Evolutionary conservation across 2,329 filamentous ascomycete species (phyloP).

Genomic region (Hypoxylon sp.): DNA sequence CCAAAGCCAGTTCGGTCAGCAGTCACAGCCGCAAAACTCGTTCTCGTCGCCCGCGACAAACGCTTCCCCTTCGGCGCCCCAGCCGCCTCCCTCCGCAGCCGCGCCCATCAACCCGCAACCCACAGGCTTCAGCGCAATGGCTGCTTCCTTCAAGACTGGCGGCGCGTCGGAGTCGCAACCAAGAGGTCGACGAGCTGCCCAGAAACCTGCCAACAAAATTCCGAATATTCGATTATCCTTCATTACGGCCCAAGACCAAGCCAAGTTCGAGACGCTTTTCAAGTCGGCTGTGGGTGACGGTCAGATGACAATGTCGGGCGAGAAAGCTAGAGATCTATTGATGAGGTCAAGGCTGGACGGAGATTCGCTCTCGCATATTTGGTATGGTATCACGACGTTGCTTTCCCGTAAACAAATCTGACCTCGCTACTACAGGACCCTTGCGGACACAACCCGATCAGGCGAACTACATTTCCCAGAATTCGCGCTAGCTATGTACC

Average conservation of each 20-base stretch:
- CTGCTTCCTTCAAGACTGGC: constrained; percentile 68
- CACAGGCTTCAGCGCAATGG: constrained; percentile 72
- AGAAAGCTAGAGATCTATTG: constrained; percentile 89
- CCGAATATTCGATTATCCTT: constrained; percentile 95
- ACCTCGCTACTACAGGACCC: constrained; percentile 65
- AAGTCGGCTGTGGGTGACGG: constrained; percentile 89
- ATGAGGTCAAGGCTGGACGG: constrained; percentile 88
- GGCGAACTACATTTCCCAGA: constrained; percentile 97
- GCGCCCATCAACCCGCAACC: constrained; percentile 70
- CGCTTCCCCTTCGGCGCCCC: constrained; percentile 54
- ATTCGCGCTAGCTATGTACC: constrained; percentile 97
- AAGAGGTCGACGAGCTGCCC: constrained; percentile 54
- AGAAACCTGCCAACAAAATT: constrained; percentile 74
- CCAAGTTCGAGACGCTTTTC: constrained; percentile 97
- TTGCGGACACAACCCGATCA: constrained; percentile 95
- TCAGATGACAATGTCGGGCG: constrained; percentile 86
- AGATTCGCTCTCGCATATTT: constrained; percentile 89
- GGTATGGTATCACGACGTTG: constrained; percentile 60
- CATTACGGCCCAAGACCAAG: constrained; percentile 92
- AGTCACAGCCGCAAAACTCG: constrained; percentile 51
- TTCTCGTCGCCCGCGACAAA: constrained; percentile 61
- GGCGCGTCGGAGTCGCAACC: constrained; percentile 53
- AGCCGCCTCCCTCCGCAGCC: constrained; percentile 62
- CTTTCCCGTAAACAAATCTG: constrained; percentile 26
- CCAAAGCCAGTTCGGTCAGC: constrained; percentile 66